Evolutionary conservation across 495 filamentous ascomycete genomes (phyloP).

Genomic region (Hypoxylon subgilvum): DNA sequence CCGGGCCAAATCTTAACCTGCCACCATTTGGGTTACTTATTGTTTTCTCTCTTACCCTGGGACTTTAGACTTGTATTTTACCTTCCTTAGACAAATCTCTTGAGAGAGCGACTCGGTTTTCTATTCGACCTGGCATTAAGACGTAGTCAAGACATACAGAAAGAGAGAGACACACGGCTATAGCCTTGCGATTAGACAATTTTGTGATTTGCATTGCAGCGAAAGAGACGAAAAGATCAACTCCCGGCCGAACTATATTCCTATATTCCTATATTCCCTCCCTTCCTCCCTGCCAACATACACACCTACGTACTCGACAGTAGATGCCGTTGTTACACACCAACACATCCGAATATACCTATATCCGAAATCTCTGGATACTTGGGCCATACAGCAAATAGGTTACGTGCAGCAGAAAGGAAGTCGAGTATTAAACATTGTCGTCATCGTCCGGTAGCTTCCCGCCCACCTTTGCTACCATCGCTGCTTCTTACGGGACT

Average conservation of each 20-base stretch:
- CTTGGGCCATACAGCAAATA: slow-evolving; percentile 18
- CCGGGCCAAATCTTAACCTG: slow-evolving; percentile 8
- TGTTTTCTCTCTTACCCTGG: slow-evolving; percentile 8
- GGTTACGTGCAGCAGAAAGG: slow-evolving; percentile 25
- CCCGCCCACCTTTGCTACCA: slow-evolving; percentile 6
- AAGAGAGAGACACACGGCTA: slow-evolving; percentile 5
- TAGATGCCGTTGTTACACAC: slow-evolving; percentile 20
- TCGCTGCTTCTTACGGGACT: not conserved
- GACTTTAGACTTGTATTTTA: slow-evolving; percentile 27
- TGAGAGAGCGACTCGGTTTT: slow-evolving; percentile 20
- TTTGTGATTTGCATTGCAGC: slow-evolving; percentile 32
- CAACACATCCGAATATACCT: slow-evolving; percentile 14
- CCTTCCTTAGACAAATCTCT: slow-evolving; percentile 23
- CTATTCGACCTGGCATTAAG: slow-evolving; percentile 17
- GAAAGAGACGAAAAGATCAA: slow-evolving; percentile 20
- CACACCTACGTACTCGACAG: not conserved
- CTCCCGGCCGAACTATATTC: slow-evolving; percentile 22
- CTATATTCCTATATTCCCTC: not conserved
- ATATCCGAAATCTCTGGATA: slow-evolving; percentile 2
- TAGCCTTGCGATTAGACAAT: slow-evolving; percentile 28
- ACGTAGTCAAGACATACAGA: slow-evolving; percentile 5
- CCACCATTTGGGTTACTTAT: slow-evolving; percentile 10
- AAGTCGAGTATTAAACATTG: slow-evolving; percentile 9
- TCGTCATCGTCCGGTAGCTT: slow-evolving; percentile 16
- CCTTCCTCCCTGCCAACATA: not conserved